Evolutionary conservation across 2,329 filamentous ascomycete genomes (phyloP).

Genomic region (Trichoderma hamatum): DNA sequence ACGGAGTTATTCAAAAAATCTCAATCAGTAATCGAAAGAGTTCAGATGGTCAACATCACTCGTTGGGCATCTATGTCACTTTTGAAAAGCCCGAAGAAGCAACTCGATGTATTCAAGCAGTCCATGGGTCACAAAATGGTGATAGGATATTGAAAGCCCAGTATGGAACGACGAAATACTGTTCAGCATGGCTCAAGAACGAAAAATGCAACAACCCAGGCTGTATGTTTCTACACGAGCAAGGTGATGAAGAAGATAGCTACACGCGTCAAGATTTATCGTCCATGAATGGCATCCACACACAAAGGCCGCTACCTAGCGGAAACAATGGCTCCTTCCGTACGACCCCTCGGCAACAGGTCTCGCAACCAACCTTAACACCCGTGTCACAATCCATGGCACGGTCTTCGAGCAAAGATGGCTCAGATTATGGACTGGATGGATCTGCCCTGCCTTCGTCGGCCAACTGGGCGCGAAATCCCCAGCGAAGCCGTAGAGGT

Average conservation of each 20-base stretch:
- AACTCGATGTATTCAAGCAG: slow-evolving; percentile 83
- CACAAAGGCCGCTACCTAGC: slow-evolving; percentile 66
- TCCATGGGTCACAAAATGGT: slow-evolving; percentile 90
- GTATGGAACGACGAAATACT: slow-evolving; percentile 94
- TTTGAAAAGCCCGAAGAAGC: slow-evolving; percentile 92
- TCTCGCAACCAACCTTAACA: slow-evolving; percentile 43
- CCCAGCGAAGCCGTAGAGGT: slow-evolving; percentile 68
- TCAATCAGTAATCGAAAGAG: slow-evolving; percentile 95
- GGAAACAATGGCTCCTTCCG: slow-evolving; percentile 56
- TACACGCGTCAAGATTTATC: slow-evolving; percentile 94
- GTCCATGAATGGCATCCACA: slow-evolving; percentile 87
- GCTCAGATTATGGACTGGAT: slow-evolving; percentile 70
- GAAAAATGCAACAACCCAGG: slow-evolving; percentile 94
- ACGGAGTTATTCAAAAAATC: slow-evolving; percentile 97
- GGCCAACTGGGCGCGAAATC: slow-evolving; percentile 85
- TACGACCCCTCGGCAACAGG: slow-evolving; percentile 57
- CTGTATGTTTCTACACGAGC: slow-evolving; percentile 97
- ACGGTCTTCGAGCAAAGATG: slow-evolving; percentile 77
- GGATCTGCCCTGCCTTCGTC: slow-evolving; percentile 89
- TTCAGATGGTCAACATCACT: slow-evolving; percentile 74
- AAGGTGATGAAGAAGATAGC: slow-evolving; percentile 96
- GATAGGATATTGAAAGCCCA: slow-evolving; percentile 80
- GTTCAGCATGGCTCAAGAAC: slow-evolving; percentile 92
- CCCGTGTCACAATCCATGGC: slow-evolving; percentile 66
- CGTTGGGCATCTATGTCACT: slow-evolving; percentile 97